A percentile compares a stretch with the other conserved stretches of the same genome.
Conservation (phyloP, 1,284 basidiomycete species). For the Melampsora americana region DNA sequence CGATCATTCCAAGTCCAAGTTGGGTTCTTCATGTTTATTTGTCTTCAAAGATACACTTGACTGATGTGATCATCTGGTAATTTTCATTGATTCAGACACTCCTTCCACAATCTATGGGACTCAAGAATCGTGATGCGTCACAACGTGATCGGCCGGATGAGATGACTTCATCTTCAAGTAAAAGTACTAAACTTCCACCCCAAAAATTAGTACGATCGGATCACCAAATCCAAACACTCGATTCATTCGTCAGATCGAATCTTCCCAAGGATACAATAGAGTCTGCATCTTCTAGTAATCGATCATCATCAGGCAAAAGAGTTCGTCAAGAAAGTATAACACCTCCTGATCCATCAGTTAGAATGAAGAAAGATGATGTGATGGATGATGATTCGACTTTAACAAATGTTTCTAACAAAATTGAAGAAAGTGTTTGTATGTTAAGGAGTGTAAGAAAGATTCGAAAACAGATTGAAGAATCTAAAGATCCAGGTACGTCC, state of each 20-base stretch:
- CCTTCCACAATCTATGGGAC: slow-evolving; percentile 49
- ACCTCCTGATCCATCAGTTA: neutral
- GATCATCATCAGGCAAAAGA: neutral
- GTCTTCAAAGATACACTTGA: neutral
- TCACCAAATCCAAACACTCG: slow-evolving; percentile 77
- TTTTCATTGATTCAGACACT: slow-evolving; percentile 51
- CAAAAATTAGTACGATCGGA: slow-evolving; percentile 93
- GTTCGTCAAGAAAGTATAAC: neutral
- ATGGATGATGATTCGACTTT: slow-evolving; percentile 12
- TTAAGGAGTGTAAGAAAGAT: slow-evolving; percentile 74
- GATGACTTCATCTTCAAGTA: neutral
- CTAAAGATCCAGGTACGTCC: slow-evolving; percentile 66
- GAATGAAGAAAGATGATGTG: neutral
- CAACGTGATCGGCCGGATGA: slow-evolving; percentile 24
- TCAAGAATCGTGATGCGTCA: neutral
- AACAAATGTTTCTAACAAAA: slow-evolving; percentile 53
- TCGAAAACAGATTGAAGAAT: slow-evolving; percentile 63
- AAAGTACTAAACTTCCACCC: slow-evolving; percentile 59
- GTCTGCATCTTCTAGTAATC: neutral
- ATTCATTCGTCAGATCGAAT: slow-evolving; percentile 71
- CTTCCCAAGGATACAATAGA: slow-evolving; percentile 20
- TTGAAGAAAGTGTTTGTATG: slow-evolving; percentile 73
- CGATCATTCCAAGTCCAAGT: slow-evolving; percentile 81
- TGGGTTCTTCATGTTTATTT: slow-evolving; percentile 29
- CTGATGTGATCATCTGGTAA: neutral